A percentile compares a stretch with the other conserved stretches of the same genome.
phyloP scores from a whole-genome alignment of 192 early-diverging fungal species.

The Globomyces pollinis-pini region DNA sequence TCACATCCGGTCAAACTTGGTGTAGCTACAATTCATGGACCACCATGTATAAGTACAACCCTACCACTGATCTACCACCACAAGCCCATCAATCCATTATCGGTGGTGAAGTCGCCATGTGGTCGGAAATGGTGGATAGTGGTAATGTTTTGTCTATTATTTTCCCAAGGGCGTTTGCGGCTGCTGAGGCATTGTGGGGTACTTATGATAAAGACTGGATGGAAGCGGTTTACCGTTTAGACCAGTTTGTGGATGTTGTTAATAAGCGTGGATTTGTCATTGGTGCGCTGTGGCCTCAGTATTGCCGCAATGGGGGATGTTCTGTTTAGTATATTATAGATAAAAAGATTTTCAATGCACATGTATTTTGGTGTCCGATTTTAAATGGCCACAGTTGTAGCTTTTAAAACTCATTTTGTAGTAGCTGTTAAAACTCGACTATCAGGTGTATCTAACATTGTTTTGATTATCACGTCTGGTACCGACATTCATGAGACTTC shows the following conservation, averaged over 20 bases:
- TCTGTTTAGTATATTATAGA: too few relatives aligned
- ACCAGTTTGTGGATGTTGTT: background rate
- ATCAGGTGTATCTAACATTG: too few relatives aligned
- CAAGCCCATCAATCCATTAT: constrained; percentile 1
- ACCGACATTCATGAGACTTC: too few relatives aligned
- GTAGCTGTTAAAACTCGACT: too few relatives aligned
- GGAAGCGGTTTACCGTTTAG: background rate
- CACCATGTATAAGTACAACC: constrained; percentile 20
- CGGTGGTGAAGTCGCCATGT: constrained; percentile 20
- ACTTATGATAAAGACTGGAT: background rate
- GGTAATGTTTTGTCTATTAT: constrained; percentile 8
- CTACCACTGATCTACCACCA: too few relatives aligned
- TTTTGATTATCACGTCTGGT: too few relatives aligned
- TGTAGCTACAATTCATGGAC: constrained; percentile 22
- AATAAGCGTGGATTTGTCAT: background rate
- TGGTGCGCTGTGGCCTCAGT: background rate
- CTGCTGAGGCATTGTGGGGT: constrained; percentile 21
- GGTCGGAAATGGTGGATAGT: constrained; percentile 14
- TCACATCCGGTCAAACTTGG: background rate
- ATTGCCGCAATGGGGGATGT: background rate
- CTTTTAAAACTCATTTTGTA: too few relatives aligned
- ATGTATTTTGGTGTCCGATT: too few relatives aligned
- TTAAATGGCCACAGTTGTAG: too few relatives aligned
- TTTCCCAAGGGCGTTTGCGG: constrained; percentile 15
- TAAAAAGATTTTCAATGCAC: too few relatives aligned